Conservation (phyloP, 306 rosid species). For the Crotalaria pallida region DNA sequence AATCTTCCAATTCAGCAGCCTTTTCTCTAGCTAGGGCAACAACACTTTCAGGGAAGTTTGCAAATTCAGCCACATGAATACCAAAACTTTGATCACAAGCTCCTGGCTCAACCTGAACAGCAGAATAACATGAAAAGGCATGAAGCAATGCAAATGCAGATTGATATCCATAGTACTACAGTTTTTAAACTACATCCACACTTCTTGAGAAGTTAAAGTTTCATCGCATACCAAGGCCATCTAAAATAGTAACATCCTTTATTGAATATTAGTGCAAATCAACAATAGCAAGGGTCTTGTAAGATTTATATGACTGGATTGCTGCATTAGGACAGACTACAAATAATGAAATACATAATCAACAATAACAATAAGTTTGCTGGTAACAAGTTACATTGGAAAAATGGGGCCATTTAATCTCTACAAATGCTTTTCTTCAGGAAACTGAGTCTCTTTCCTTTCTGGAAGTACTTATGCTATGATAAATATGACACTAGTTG, state of each 20-base stretch:
- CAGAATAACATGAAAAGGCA: conserved; percentile 12
- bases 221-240: background rate
- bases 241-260: background rate
- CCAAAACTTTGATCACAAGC: conserved; percentile 99
- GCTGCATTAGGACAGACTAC: background rate
- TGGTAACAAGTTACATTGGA: background rate
- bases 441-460: background rate
- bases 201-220: background rate
- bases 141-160: conserved; percentile 9
- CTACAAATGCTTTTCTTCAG: background rate
- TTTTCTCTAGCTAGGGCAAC: conserved; percentile 90
- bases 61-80: conserved; percentile 96
- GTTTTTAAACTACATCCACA: conserved; percentile 11
- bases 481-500: background rate
- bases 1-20: conserved; percentile 96
- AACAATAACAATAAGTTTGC: background rate
- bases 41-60: conserved; percentile 89
- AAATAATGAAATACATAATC: background rate
- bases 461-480: background rate
- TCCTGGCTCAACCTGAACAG: conserved; percentile 89
- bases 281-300: background rate
- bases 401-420: background rate
- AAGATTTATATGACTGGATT: background rate
- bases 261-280: conserved; percentile 1
- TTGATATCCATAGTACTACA: background rate